These are phyloP conservation scores for Sporothrix dimorphospora DNA, from an alignment of 2,329 filamentous ascomycete species.

Conservation along the genomic window DNA sequence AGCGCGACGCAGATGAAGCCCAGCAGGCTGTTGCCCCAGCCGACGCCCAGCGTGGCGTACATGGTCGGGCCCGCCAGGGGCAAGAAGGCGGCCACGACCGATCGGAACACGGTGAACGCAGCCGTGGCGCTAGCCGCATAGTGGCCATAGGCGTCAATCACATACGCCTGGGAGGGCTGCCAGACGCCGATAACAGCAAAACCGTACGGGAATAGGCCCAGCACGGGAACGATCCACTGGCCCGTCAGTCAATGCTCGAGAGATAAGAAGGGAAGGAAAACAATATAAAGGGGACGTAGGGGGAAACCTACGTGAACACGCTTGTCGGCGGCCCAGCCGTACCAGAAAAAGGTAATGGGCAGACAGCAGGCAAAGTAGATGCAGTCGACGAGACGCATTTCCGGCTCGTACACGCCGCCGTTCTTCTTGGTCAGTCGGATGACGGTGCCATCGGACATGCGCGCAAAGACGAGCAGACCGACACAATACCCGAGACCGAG, in stretches of 20 bases:
- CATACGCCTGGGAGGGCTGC: constrained; percentile 50
- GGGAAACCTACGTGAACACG: constrained; percentile 30
- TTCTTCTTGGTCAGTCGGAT: constrained; percentile 47
- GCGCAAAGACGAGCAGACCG: constrained; percentile 40
- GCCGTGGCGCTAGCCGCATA: constrained; percentile 64
- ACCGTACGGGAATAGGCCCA: constrained; percentile 40
- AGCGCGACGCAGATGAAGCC: constrained; percentile 54
- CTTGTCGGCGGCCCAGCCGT: constrained; percentile 43
- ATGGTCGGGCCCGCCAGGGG: constrained; percentile 60
- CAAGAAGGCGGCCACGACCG: constrained; percentile 58
- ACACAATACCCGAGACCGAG: constrained; percentile 43
- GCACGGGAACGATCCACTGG: constrained; percentile 30
- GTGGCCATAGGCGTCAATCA: constrained; percentile 61
- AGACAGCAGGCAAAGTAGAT: constrained; percentile 41
- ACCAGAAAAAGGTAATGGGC: constrained; percentile 46
- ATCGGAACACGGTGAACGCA: constrained; percentile 61
- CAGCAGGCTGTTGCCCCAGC: constrained; percentile 44
- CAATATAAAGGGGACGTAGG: not conserved
- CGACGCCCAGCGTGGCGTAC: constrained; percentile 60
- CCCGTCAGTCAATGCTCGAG: not conserved
- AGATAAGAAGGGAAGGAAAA: not conserved
- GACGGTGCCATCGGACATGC: constrained; percentile 45
- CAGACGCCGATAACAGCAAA: constrained; percentile 42
- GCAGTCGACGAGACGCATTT: constrained; percentile 43
- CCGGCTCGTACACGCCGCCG: constrained; percentile 42